Conservation (phyloP, 768 basidiomycete species). For the Agrocybe praecox region DNA sequence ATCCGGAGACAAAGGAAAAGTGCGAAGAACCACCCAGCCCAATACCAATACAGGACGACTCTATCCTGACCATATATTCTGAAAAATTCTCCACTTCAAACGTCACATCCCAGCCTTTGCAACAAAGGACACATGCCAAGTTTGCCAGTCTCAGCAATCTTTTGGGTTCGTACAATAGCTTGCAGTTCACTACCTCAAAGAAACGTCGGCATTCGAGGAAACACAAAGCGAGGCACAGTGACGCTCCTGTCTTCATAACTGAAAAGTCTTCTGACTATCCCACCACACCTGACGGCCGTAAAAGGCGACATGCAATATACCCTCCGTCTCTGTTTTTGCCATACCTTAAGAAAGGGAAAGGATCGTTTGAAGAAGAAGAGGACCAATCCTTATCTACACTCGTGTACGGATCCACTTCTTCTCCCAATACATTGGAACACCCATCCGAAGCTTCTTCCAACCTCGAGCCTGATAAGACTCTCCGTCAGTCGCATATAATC, state of each 20-base stretch:
- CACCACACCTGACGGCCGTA: constrained; percentile 10
- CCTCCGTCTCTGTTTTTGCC: constrained; percentile 31
- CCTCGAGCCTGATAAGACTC: neutral
- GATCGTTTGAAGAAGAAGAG: neutral
- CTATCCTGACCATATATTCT: constrained; percentile 1
- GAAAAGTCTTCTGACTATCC: neutral
- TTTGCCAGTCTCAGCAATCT: constrained; percentile 11
- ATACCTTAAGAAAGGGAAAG: constrained; percentile 15
- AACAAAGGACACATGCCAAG: constrained; percentile 4
- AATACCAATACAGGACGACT: neutral
- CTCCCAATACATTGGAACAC: neutral
- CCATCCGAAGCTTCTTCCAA: neutral
- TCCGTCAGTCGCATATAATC: neutral
- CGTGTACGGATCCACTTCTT: neutral
- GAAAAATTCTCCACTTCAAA: neutral
- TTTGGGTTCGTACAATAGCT: neutral
- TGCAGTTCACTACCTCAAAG: neutral
- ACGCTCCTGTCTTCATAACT: neutral
- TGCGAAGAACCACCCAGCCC: neutral
- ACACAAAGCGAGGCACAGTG: neutral
- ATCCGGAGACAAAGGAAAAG: neutral
- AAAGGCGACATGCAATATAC: constrained; percentile 42
- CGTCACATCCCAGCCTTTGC: constrained; percentile 14
- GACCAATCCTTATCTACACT: neutral
- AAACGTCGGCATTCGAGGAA: neutral